Base-by-base conservation (phyloP, 1,139 yeast genomes). In the Saccharomycopsis hybrid region DNA sequence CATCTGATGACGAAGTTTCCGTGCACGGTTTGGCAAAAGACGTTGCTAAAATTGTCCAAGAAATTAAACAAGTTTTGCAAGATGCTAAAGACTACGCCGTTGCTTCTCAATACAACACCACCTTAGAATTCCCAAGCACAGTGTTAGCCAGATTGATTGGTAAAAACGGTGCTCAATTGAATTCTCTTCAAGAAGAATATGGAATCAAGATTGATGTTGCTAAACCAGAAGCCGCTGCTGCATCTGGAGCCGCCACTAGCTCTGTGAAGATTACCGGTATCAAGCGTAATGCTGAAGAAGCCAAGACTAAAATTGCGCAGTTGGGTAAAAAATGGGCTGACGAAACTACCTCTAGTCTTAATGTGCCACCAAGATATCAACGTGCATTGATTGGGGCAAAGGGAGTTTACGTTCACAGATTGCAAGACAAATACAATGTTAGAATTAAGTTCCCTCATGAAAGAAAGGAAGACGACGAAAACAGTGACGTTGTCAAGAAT, bases 371-470 rank as follows among this genome's bases (percentile, higher is more conserved):
- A 57, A 85, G 84, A 62, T 86, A 73, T 69, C 96, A 90, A 65
- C 77, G 92, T 57, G 76, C 83, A 57, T 70, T 94, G 65, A 86
- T 88, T 67, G 99, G 98, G 48, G 77, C 87, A 33, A 80, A 78
- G 58, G 96, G 96, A 62, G 71, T 78, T 54, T 85, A 85, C 65
- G 88, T 88, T 57, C 82, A 81, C 64, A 83, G 96, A 65, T 76
- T 92, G 62, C 95, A 86, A 67, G 94, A 87, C 54, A 88, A 89
- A 66, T 92, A 94, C 71, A 79, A 77, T 57, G 97, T 92, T 43
- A 75, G 74, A 58, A 85, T 94, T 59, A 75, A 79, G 61, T 89
- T 92, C 73, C 95, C 96, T 40, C 59, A 71, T 60, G 63, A 69
- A 54, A 18, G 18, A 18, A 18, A 18, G 18, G 18, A 18, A 18